These are phyloP conservation scores for Spathaspora hagerdaliae DNA, from an alignment of 805 yeast genomes.

Conservation along the genomic window DNA sequence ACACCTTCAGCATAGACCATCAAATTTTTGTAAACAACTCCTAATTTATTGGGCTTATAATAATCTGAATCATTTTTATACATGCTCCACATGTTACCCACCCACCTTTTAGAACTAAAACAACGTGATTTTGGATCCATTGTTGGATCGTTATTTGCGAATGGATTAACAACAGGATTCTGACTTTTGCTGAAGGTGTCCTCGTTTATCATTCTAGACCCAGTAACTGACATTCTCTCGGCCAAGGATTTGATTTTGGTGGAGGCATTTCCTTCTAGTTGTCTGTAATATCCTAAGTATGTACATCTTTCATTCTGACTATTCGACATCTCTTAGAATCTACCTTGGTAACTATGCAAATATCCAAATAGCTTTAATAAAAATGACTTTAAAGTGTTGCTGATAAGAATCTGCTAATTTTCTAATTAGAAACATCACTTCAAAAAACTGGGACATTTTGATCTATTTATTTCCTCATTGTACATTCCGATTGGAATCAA, in stretches of 20 bases:
- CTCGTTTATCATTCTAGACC: not conserved
- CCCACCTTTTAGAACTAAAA: slow-evolving; percentile 57
- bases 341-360: not conserved
- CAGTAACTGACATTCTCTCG: not conserved
- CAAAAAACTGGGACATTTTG: too few species aligned
- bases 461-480: too few species aligned
- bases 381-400: too few species aligned
- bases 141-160: slow-evolving; percentile 26
- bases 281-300: slow-evolving; percentile 6
- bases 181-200: not conserved
- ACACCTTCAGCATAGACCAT: slow-evolving; percentile 54
- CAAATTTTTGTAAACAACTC: slow-evolving; percentile 51
- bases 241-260: slow-evolving; percentile 5
- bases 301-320: slow-evolving; percentile 1
- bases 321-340: not conserved
- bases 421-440: too few species aligned
- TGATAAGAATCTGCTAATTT: not conserved
- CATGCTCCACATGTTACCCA: slow-evolving; percentile 52
- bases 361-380: not conserved
- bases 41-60: slow-evolving; percentile 55
- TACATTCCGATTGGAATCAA: not conserved
- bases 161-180: slow-evolving; percentile 4
- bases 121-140: slow-evolving; percentile 51
- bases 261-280: slow-evolving; percentile 2
- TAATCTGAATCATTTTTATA: slow-evolving; percentile 49